Evolutionary conservation across 1,284 basidiomycete genomes (phyloP).

Genomic region (Cutaneotrichosporon sp.): DNA sequence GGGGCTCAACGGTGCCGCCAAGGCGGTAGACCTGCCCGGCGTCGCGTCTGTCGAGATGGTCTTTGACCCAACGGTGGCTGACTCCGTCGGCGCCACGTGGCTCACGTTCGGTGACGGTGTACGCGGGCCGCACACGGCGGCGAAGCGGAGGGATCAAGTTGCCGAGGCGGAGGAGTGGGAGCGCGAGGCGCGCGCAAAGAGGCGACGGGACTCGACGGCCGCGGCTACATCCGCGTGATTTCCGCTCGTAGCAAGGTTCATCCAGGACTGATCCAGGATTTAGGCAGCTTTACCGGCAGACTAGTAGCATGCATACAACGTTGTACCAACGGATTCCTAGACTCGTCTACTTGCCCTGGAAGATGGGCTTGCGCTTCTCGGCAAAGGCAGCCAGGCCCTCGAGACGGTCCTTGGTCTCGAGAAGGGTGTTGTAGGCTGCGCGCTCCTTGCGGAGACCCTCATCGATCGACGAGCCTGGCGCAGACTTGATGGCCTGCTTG

Average conservation of each 20-base stretch:
- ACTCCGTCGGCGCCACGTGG: slow-evolving; percentile 1
- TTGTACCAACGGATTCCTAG: slow-evolving; percentile 14
- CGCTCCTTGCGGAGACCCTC: slow-evolving; percentile 82
- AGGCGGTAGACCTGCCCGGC: slow-evolving; percentile 14
- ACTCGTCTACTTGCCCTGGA: slow-evolving; percentile 58
- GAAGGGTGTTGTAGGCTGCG: slow-evolving; percentile 75
- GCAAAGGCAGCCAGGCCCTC: slow-evolving; percentile 86
- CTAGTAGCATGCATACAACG: slow-evolving; percentile 27
- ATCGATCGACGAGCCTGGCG: slow-evolving; percentile 69
- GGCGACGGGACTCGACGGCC: neutral
- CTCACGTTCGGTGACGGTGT: slow-evolving; percentile 16
- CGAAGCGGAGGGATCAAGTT: slow-evolving; percentile 20
- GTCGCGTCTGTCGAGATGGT: slow-evolving; percentile 44
- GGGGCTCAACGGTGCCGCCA: slow-evolving; percentile 12
- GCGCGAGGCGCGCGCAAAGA: slow-evolving; percentile 13
- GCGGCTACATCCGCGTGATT: neutral
- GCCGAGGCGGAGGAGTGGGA: slow-evolving; percentile 45
- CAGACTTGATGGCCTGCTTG: slow-evolving; percentile 78
- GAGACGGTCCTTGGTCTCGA: slow-evolving; percentile 68
- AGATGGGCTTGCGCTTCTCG: slow-evolving; percentile 76
- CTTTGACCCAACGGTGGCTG: slow-evolving; percentile 20
- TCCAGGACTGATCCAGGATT: neutral
- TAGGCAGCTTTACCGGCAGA: neutral
- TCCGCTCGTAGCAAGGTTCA: neutral
- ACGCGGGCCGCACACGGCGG: slow-evolving; percentile 14